These are phyloP conservation scores for Smallanthus sonchifolius DNA, from an alignment of 129 eudicot species.

Conservation along the genomic window DNA sequence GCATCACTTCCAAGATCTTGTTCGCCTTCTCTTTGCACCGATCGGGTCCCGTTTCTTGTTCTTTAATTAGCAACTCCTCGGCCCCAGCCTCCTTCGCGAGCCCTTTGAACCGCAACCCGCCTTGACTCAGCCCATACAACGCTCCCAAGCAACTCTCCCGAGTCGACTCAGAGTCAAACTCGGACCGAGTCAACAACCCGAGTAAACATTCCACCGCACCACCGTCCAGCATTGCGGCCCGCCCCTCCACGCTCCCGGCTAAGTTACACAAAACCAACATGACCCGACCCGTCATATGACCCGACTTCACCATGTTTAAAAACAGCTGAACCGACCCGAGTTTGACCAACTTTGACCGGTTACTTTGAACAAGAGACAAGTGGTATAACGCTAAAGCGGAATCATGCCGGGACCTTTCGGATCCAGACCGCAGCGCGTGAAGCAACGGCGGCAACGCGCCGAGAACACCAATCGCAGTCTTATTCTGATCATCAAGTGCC, in stretches of 20 bases:
- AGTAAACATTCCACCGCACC: slow-evolving; percentile 77
- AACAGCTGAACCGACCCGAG: slow-evolving; percentile 54
- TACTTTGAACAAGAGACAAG: slow-evolving; percentile 66
- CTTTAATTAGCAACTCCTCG: slow-evolving; percentile 44
- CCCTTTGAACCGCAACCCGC: slow-evolving; percentile 81
- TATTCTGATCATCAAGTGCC: slow-evolving; percentile 71
- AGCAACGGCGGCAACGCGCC: slow-evolving; percentile 74
- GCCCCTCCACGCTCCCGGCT: slow-evolving; percentile 61
- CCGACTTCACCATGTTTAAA: slow-evolving; percentile 55
- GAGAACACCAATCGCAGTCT: slow-evolving; percentile 78
- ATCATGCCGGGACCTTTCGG: slow-evolving; percentile 62
- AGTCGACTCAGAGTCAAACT: slow-evolving; percentile 55
- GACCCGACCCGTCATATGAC: slow-evolving; percentile 61
- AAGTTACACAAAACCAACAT: slow-evolving; percentile 55
- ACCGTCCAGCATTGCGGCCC: slow-evolving; percentile 74
- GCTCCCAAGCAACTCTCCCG: slow-evolving; percentile 67
- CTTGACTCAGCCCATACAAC: slow-evolving; percentile 68
- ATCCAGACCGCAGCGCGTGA: slow-evolving; percentile 56
- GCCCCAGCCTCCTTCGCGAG: slow-evolving; percentile 81
- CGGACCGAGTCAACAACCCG: slow-evolving; percentile 35
- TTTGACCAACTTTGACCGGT: slow-evolving; percentile 62
- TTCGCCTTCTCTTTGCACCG: slow-evolving; percentile 44
- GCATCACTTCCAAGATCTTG: slow-evolving; percentile 53
- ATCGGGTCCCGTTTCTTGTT: slow-evolving; percentile 31
- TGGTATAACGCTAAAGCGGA: slow-evolving; percentile 77